Evolutionary conservation across 1,284 basidiomycete genomes (phyloP), one percentile per base, ranked within the genome.

Genomic region (Malassezia furfur): DNA sequence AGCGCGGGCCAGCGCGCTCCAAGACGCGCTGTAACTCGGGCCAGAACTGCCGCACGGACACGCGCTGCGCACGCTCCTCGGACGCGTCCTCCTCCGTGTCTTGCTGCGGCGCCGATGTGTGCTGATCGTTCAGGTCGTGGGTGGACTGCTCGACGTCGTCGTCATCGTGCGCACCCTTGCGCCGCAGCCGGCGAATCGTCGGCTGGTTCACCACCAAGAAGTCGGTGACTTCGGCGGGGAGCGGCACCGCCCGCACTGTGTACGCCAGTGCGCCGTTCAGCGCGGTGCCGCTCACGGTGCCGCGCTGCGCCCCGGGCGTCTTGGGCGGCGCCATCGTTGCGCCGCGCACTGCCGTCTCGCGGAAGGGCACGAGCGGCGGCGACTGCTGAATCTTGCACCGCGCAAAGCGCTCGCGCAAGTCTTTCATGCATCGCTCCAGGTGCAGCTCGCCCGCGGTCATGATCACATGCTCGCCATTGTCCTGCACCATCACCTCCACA

Each of bases 401-500:
- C 0, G 94, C 93, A 73, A 98, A 98, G 21, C 93, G 81, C 76
- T 98, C 94, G 21, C 88, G 82, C 17, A 99, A 79, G 75, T 98
- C 94, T 76, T 90, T 91, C 48, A 98, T 76, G 71, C 94, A 99
- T 63, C 94, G 83, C 87, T 98, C 93, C 21, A 98, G 79, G 76
- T 98, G 94, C 53, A 99, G 78, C 74, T 98, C 94, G 52, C 94
- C 94, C 0, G 94, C 94, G 7, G 89, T 88, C 59, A 96, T 77
- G 64, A 99, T 96, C 52, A 98, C 94, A 75, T 96, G 88, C 76
- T 99, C 94, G 38, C 94, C 94, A 0, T 91, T 96, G 67, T 90
- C 84, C 76, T 98, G 93, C 60, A 96, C 88, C 72, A 96, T 87
- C 0, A 88, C 91, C 75, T 98, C 90, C 15, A 94, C 93, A 66